A percentile compares a stretch with the other conserved stretches of the same genome.
phyloP scores from a whole-genome alignment of 805 yeast genomes.

The Metschnikowia gruessii region DNA sequence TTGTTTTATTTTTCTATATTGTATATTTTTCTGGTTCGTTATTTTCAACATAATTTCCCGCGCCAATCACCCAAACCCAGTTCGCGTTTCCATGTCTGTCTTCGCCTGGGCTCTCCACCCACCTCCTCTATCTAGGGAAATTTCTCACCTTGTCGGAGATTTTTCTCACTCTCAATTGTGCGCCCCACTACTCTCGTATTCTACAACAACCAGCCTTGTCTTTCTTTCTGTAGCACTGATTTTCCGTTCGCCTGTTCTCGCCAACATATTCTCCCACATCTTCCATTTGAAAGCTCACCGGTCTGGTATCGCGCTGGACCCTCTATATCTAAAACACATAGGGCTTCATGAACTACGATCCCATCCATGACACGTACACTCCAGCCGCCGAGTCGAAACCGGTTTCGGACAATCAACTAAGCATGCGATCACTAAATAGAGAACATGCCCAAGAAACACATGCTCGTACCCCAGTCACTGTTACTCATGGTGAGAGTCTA shows the following conservation, averaged over 20 bases:
- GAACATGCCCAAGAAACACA: neutral
- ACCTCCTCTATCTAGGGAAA: conserved; percentile 4
- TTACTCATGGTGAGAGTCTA: neutral
- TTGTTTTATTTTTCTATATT: neutral
- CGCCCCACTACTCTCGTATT: conserved; percentile 8
- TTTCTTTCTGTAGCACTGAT: conserved; percentile 1
- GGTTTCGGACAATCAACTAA: neutral
- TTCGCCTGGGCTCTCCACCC: conserved; percentile 11
- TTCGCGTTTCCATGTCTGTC: conserved; percentile 11
- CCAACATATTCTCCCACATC: neutral
- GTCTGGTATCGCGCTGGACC: conserved; percentile 4
- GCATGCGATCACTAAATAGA: neutral
- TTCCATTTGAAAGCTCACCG: conserved; percentile 1
- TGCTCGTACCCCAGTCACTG: neutral
- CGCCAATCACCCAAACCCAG: conserved; percentile 8
- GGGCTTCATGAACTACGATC: conserved; percentile 40
- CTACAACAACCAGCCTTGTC: conserved; percentile 1
- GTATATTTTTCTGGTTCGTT: neutral
- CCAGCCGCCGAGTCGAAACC: conserved; percentile 4
- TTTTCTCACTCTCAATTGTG: conserved; percentile 10
- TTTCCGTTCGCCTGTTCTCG: neutral
- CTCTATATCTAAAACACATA: neutral
- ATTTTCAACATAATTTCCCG: conserved; percentile 6
- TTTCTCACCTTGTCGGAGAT: conserved; percentile 7
- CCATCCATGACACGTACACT: conserved; percentile 39